phyloP scores from a whole-genome alignment of 108 stramenopile genomes.

The Fistulifera solaris region DNA sequence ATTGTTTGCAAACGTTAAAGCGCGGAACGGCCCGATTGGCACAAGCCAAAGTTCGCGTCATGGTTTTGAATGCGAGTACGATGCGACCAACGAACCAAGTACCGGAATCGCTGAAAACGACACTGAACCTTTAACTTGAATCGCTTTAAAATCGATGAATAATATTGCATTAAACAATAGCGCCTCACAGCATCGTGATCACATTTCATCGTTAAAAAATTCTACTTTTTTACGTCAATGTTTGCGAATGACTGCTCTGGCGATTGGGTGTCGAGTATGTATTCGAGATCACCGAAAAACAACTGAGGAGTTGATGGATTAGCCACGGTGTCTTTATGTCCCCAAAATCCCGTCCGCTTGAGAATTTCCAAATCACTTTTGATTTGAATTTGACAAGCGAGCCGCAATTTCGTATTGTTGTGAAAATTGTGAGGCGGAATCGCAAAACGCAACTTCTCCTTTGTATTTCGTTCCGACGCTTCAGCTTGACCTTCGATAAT shows the following conservation, averaged over 20 bases:
- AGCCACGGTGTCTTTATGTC: slow-evolving; percentile 22
- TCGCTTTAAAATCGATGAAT: too few relatives aligned
- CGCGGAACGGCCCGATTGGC: slow-evolving; percentile 19
- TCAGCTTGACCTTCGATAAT: slow-evolving; percentile 15
- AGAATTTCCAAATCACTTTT: slow-evolving; percentile 30
- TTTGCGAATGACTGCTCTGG: slow-evolving; percentile 5
- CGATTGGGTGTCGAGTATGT: slow-evolving; percentile 40
- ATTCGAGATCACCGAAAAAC: slow-evolving; percentile 57
- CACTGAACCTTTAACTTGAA: too few relatives aligned
- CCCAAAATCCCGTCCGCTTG: slow-evolving; percentile 62
- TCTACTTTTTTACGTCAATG: too few relatives aligned
- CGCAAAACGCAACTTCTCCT: slow-evolving; percentile 34
- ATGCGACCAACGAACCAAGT: slow-evolving; percentile 38
- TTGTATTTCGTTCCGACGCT: slow-evolving; percentile 25
- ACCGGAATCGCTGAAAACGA: slow-evolving; percentile 31
- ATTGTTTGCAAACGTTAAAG: slow-evolving; percentile 36
- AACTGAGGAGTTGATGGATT: slow-evolving; percentile 6
- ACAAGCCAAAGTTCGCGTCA: slow-evolving; percentile 39
- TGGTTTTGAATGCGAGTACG: slow-evolving; percentile 38
- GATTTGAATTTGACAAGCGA: slow-evolving; percentile 56
- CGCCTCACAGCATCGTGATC: too few relatives aligned
- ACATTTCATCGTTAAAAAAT: too few relatives aligned
- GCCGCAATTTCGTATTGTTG: slow-evolving; percentile 19
- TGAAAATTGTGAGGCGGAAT: slow-evolving; percentile 47
- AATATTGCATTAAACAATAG: too few relatives aligned